phyloP scores from a whole-genome alignment of 78 protist genomes.

The Dictyostelium capitatum region DNA sequence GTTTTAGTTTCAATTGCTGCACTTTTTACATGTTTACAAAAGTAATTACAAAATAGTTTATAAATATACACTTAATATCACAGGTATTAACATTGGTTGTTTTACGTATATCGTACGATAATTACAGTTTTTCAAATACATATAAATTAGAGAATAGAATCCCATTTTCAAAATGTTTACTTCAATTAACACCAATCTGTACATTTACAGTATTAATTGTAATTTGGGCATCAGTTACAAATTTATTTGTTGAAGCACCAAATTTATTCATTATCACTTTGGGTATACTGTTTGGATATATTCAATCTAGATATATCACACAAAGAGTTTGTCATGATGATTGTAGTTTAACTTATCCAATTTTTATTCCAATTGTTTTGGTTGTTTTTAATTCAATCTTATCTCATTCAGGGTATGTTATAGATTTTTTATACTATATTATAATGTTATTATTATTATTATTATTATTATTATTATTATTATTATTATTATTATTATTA shows the following conservation, averaged over 20 bases:
- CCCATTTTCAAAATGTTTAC: slow-evolving; percentile 41
- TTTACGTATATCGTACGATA: too few species aligned
- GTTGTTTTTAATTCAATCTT: slow-evolving; percentile 54
- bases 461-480: neutral
- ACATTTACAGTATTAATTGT: slow-evolving; percentile 43
- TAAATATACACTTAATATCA: too few species aligned
- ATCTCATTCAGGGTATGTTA: slow-evolving; percentile 12
- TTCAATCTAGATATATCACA: slow-evolving; percentile 75
- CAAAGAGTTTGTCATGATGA: slow-evolving; percentile 82
- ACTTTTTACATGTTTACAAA: slow-evolving; percentile 39
- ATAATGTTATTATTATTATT: neutral
- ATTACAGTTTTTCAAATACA: slow-evolving; percentile 62
- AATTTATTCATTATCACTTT: slow-evolving; percentile 69
- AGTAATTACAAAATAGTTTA: neutral
- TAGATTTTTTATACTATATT: neutral
- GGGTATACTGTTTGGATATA: slow-evolving; percentile 50
- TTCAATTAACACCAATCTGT: slow-evolving; percentile 56
- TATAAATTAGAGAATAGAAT: slow-evolving; percentile 59
- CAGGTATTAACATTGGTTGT: too few species aligned
- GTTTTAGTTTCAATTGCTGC: slow-evolving; percentile 33
- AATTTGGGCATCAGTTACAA: slow-evolving; percentile 48
- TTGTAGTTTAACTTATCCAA: slow-evolving; percentile 34
- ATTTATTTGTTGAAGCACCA: slow-evolving; percentile 10
- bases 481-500: neutral
- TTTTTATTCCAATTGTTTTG: slow-evolving; percentile 47